These are phyloP conservation scores for Alopecurus myosuroides DNA, from an alignment of 176 grass and related monocot species.

Conservation along the genomic window DNA sequence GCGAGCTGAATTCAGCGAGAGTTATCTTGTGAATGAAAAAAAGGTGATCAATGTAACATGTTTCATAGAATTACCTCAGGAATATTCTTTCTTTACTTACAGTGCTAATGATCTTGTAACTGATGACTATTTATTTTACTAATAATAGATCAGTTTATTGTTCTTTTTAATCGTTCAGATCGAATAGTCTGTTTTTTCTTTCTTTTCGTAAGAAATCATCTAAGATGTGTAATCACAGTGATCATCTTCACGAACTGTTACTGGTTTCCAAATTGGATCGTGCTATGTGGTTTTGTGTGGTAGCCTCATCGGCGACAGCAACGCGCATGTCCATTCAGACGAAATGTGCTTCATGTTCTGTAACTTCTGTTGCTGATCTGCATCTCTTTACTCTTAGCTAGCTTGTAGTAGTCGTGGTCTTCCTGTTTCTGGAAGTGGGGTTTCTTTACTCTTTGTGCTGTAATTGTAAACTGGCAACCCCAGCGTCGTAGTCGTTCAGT, in stretches of 20 bases:
- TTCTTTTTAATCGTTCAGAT: not conserved
- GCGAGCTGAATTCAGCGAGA: slow-evolving; percentile 17
- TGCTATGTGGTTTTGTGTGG: not conserved
- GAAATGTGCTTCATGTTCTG: not conserved
- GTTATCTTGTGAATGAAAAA: not conserved
- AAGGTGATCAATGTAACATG: slow-evolving; percentile 32
- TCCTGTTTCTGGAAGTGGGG: too few relatives aligned
- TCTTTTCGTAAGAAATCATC: not conserved
- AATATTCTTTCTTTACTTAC: not conserved
- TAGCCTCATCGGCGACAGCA: not conserved
- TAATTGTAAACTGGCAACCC: too few relatives aligned
- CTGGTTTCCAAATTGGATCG: not conserved
- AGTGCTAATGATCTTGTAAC: slow-evolving; percentile 31
- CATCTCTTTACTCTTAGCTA: too few relatives aligned
- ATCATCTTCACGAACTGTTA: not conserved
- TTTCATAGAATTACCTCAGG: slow-evolving; percentile 36
- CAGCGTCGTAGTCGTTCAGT: too few relatives aligned
- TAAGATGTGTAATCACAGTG: not conserved
- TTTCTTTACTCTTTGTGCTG: too few relatives aligned
- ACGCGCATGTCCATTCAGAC: not conserved
- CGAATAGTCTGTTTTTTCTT: not conserved
- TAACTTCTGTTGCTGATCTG: not conserved
- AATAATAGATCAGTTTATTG: slow-evolving; percentile 20
- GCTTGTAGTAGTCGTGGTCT: too few relatives aligned
- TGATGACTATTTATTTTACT: slow-evolving; percentile 11